These are phyloP conservation scores for Aegilops longissima DNA, from an alignment of 176 grass and related monocot genomes.

Conservation along the genomic window DNA sequence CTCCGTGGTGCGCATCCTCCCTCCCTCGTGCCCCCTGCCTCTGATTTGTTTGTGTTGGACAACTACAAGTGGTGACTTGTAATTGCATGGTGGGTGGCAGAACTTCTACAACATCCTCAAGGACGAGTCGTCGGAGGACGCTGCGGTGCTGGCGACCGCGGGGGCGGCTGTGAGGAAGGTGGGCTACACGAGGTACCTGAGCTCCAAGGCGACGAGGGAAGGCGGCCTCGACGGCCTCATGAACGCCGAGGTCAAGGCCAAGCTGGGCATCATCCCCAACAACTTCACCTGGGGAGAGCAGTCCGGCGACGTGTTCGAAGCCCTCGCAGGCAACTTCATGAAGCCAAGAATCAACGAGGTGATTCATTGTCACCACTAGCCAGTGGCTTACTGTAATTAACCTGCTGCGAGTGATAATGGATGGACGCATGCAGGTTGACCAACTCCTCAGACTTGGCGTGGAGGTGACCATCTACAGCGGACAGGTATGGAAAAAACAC, in stretches of 20 bases:
- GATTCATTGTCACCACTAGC: too few relatives aligned
- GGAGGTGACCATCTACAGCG: slow-evolving; percentile 74
- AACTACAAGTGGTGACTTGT: neutral
- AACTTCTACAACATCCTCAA: slow-evolving; percentile 85
- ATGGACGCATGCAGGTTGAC: slow-evolving; percentile 47
- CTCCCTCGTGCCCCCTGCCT: neutral
- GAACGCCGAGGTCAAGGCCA: slow-evolving; percentile 72
- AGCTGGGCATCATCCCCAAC: slow-evolving; percentile 72
- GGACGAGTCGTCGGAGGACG: slow-evolving; percentile 28
- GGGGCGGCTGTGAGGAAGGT: slow-evolving; percentile 14
- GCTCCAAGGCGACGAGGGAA: slow-evolving; percentile 29
- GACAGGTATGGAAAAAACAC: slow-evolving; percentile 42
- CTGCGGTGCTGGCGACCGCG: neutral
- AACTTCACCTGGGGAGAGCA: slow-evolving; percentile 15
- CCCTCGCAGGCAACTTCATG: slow-evolving; percentile 66
- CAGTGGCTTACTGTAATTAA: neutral
- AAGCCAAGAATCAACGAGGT: slow-evolving; percentile 77
- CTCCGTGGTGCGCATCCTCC: slow-evolving; percentile 40
- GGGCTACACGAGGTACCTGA: slow-evolving; percentile 30
- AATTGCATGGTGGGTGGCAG: slow-evolving; percentile 21
- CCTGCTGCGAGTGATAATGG: neutral
- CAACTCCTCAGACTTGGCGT: slow-evolving; percentile 68
- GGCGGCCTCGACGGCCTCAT: slow-evolving; percentile 43
- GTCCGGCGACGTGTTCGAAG: slow-evolving; percentile 50
- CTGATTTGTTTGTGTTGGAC: too few relatives aligned